These are phyloP conservation scores for Purshia tridentata DNA, from an alignment of 306 rosid species.

Conservation along the genomic window DNA sequence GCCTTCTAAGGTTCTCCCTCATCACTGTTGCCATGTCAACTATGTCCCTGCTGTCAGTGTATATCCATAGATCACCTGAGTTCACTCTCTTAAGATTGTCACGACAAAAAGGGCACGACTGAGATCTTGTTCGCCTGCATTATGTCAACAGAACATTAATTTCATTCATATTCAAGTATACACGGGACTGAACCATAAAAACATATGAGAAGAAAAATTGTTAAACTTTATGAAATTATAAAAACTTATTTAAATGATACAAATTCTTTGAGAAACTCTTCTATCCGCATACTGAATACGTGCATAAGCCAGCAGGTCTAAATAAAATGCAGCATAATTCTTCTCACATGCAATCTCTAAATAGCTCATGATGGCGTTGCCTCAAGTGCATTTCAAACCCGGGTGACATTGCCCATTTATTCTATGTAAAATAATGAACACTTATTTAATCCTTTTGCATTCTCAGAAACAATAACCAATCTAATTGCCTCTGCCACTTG, in stretches of 20 bases:
- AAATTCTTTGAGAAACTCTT: too few relatives aligned
- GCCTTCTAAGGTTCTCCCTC: slow-evolving; percentile 83
- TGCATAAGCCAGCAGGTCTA: neutral
- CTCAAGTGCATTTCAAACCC: neutral
- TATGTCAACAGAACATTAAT: slow-evolving; percentile 9
- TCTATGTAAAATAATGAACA: neutral
- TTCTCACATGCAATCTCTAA: neutral
- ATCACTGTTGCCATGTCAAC: slow-evolving; percentile 77
- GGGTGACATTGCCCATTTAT: too few relatives aligned
- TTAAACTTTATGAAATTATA: too few relatives aligned
- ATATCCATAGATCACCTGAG: slow-evolving; percentile 91
- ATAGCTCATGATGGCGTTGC: neutral
- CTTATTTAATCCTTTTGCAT: too few relatives aligned
- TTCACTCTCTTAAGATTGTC: slow-evolving; percentile 89
- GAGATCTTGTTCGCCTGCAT: slow-evolving; percentile 85
- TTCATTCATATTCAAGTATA: neutral
- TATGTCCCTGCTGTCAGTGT: slow-evolving; percentile 64
- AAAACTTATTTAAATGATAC: too few relatives aligned
- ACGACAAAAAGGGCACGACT: slow-evolving; percentile 92
- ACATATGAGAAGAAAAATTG: neutral
- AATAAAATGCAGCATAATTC: neutral
- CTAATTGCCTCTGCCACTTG: too few relatives aligned
- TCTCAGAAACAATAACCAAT: too few relatives aligned
- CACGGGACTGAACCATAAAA: neutral
- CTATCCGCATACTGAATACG: too few relatives aligned